phyloP scores from a whole-genome alignment of 2,329 filamentous ascomycete species.

The Aspergillus sp. region DNA sequence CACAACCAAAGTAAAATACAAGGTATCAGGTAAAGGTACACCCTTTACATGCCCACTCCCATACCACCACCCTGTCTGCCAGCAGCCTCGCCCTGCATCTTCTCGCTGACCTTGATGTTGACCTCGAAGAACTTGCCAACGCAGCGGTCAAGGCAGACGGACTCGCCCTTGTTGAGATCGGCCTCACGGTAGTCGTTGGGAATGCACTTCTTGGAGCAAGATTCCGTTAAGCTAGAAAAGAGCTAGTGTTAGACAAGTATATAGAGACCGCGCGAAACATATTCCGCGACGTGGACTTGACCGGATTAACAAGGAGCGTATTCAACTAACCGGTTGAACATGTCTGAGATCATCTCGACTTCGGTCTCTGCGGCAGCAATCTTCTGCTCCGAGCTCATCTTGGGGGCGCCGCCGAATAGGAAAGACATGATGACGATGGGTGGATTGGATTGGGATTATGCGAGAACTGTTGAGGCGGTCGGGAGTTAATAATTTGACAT shows the following conservation, averaged over 20 bases:
- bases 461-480: not conserved
- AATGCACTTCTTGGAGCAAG: slow-evolving; percentile 92
- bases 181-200: slow-evolving; percentile 89
- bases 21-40: not conserved
- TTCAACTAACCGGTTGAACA: slow-evolving; percentile 83
- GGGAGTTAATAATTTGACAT: not conserved
- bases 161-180: slow-evolving; percentile 98
- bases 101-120: slow-evolving; percentile 95
- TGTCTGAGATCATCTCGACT: slow-evolving; percentile 95
- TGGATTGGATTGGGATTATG: not conserved
- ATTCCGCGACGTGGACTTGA: not conserved
- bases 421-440: slow-evolving; percentile 62
- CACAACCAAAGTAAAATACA: slow-evolving; percentile 10
- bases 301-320: not conserved
- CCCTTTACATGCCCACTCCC: slow-evolving; percentile 50
- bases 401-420: slow-evolving; percentile 70
- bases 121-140: slow-evolving; percentile 98
- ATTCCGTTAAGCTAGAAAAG: slow-evolving; percentile 69
- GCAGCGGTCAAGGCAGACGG: slow-evolving; percentile 96
- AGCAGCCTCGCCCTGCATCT: slow-evolving; percentile 86
- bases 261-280: not conserved
- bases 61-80: slow-evolving; percentile 60
- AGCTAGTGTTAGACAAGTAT: not conserved
- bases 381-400: slow-evolving; percentile 94
- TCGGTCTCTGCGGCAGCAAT: slow-evolving; percentile 94